Conservation (phyloP, 2,329 filamentous ascomycete species). For the Calonectria ilicicola region DNA sequence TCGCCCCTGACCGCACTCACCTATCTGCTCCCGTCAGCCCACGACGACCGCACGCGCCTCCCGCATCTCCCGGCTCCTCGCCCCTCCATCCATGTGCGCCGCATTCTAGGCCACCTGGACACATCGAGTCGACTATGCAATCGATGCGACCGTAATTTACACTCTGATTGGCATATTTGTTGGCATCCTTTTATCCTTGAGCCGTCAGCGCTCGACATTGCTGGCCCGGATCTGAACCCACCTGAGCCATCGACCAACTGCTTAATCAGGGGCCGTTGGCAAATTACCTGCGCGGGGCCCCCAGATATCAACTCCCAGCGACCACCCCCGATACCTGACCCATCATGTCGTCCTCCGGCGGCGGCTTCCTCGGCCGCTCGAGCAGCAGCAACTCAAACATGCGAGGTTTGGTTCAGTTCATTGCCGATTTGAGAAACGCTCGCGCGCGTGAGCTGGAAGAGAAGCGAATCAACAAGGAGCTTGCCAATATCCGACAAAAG, state of each 20-base stretch:
- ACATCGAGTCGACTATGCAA: slow-evolving; percentile 47
- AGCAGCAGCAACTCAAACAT: slow-evolving; percentile 75
- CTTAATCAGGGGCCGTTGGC: slow-evolving; percentile 40
- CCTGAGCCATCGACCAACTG: slow-evolving; percentile 26
- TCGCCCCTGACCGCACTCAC: slow-evolving; percentile 23
- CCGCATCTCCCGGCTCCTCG: slow-evolving; percentile 39
- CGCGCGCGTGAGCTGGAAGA: slow-evolving; percentile 95
- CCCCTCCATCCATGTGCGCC: slow-evolving; percentile 46
- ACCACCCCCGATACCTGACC: slow-evolving; percentile 24
- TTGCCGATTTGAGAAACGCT: slow-evolving; percentile 95
- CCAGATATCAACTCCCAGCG: slow-evolving; percentile 14
- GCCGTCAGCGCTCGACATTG: slow-evolving; percentile 18
- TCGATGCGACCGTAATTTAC: slow-evolving; percentile 41
- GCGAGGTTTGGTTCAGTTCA: slow-evolving; percentile 95
- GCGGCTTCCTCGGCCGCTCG: slow-evolving; percentile 75
- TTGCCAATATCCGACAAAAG: slow-evolving; percentile 98
- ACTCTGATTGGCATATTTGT: slow-evolving; percentile 40
- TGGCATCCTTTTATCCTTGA: slow-evolving; percentile 21
- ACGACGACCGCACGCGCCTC: slow-evolving; percentile 36
- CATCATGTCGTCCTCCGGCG: slow-evolving; percentile 67
- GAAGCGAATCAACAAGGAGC: slow-evolving; percentile 99
- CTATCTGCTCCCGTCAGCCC: slow-evolving; percentile 33
- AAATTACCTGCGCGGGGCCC: slow-evolving; percentile 32
- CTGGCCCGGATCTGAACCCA: slow-evolving; percentile 13
- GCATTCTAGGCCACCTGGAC: slow-evolving; percentile 40